phyloP scores from a whole-genome alignment of 2,329 filamentous ascomycete species.

The Verruconis gallopava region DNA sequence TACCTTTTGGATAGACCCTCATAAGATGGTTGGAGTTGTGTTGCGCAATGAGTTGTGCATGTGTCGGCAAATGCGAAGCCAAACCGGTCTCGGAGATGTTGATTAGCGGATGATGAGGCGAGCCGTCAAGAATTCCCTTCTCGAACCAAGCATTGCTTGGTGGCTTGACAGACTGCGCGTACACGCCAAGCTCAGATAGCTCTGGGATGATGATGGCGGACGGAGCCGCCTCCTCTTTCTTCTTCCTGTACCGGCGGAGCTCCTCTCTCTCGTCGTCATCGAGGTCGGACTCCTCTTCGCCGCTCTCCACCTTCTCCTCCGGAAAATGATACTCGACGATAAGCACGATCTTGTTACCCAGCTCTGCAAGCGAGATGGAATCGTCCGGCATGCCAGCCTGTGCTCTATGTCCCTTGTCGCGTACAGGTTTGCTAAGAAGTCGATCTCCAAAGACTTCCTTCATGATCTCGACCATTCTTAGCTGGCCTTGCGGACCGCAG shows the following conservation, averaged over 20 bases:
- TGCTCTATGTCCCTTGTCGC: conserved; percentile 42
- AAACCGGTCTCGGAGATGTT: conserved; percentile 55
- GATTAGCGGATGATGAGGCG: conserved; percentile 52
- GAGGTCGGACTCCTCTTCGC: conserved; percentile 45
- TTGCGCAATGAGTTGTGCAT: conserved; percentile 38
- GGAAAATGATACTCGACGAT: conserved; percentile 76
- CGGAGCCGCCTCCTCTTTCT: conserved; percentile 37
- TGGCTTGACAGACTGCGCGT: conserved; percentile 68
- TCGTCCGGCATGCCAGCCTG: conserved; percentile 48
- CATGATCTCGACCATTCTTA: conserved; percentile 81
- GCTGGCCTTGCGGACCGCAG: conserved; percentile 71
- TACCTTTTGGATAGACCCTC: conserved; percentile 76
- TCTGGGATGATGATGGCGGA: conserved; percentile 47
- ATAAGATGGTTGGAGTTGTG: conserved; percentile 77
- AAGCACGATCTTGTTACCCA: conserved; percentile 73
- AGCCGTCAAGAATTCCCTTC: conserved; percentile 34
- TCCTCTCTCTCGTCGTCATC: conserved; percentile 66
- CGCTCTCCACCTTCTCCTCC: conserved; percentile 44
- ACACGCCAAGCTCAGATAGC: conserved; percentile 76
- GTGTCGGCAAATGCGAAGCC: conserved; percentile 35
- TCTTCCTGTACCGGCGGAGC: conserved; percentile 50
- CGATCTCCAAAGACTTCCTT: conserved; percentile 66
- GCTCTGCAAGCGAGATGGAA: conserved; percentile 58
- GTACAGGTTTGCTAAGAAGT: conserved; percentile 61
- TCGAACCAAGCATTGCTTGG: conserved; percentile 67